Conservation (phyloP, 2,329 filamentous ascomycete species). For the Diaporthe batatas region DNA sequence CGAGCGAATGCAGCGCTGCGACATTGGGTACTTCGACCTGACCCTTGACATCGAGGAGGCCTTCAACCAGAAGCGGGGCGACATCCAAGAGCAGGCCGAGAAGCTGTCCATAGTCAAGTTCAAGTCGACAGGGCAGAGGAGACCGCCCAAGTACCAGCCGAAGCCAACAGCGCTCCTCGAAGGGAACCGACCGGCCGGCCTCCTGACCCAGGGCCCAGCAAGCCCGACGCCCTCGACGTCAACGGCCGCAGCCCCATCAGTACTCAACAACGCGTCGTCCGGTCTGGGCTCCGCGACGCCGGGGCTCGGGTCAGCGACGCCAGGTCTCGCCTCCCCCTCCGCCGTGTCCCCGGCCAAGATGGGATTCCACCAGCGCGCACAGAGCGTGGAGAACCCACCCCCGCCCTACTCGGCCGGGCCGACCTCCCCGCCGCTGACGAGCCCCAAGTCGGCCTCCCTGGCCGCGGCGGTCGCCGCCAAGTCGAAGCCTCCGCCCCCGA, state of each 20-base stretch:
- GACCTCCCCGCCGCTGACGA: constrained; percentile 48
- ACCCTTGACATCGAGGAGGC: constrained; percentile 91
- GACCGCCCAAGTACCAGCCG: constrained; percentile 69
- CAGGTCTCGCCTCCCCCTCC: constrained; percentile 23
- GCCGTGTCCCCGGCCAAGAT: constrained; percentile 44
- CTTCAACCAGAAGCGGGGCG: constrained; percentile 88
- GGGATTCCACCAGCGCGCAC: constrained; percentile 51
- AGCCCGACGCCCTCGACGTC: constrained; percentile 36
- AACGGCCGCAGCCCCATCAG: constrained; percentile 18
- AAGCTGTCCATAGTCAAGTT: constrained; percentile 88
- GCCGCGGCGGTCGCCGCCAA: constrained; percentile 66
- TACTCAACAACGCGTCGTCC: constrained; percentile 18
- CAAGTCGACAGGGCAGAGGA: constrained; percentile 84
- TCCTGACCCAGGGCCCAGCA: constrained; percentile 65
- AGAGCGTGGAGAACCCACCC: constrained; percentile 71
- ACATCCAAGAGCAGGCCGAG: constrained; percentile 88
- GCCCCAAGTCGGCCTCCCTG: constrained; percentile 51
- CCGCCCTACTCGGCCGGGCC: constrained; percentile 75
- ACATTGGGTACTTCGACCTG: constrained; percentile 98
- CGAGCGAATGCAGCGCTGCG: constrained; percentile 96
- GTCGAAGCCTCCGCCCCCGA: constrained; percentile 79
- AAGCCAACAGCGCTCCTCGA: constrained; percentile 65
- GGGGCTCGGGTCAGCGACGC: constrained; percentile 29
- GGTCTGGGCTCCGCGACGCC: constrained; percentile 14
- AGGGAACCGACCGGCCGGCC: constrained; percentile 57